Percentiles rank a stretch among this genome's conserved stretches.
Conservation (phyloP, 176 grass and related monocot species). For the Oryza australiensis region DNA sequence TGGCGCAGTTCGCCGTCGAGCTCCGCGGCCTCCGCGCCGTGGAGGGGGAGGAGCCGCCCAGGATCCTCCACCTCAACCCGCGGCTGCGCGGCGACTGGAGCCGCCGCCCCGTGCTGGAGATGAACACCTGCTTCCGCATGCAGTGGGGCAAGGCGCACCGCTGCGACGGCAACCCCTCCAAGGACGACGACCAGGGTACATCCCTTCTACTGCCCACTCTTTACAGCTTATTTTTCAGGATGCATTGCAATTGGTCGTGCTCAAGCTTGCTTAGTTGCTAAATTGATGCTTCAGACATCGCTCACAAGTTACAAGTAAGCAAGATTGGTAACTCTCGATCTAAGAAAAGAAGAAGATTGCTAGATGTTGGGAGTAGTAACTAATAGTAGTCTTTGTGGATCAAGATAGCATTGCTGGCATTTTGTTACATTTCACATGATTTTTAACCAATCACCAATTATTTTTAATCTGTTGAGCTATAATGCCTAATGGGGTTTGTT, state of each 20-base stretch:
- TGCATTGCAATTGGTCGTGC: background rate
- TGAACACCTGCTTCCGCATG: slow-evolving; percentile 91
- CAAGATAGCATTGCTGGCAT: background rate
- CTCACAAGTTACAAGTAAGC: background rate
- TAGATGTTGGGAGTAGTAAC: background rate
- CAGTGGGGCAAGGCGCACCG: slow-evolving; percentile 91
- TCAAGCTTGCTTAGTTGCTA: background rate
- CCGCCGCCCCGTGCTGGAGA: slow-evolving; percentile 68
- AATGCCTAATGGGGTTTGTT: background rate
- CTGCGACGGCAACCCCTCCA: slow-evolving; percentile 56
- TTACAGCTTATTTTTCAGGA: background rate
- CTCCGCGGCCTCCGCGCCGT: slow-evolving; percentile 64
- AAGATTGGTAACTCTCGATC: background rate
- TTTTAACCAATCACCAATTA: background rate
- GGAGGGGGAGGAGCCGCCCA: slow-evolving; percentile 79
- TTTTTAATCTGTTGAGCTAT: background rate
- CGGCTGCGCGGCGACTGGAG: slow-evolving; percentile 88
- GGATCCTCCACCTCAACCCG: slow-evolving; percentile 93
- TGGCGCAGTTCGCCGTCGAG: slow-evolving; percentile 92
- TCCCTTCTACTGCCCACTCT: background rate
- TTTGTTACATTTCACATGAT: background rate
- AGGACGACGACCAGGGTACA: slow-evolving; percentile 64
- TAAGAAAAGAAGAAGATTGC: too few species aligned
- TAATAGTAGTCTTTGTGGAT: background rate
- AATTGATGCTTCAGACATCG: background rate